Percentiles rank a stretch among this genome's conserved stretches.
These are phyloP conservation scores for Ophiostoma sp. DNA, from an alignment of 2,329 filamentous ascomycete species.

Conservation along the genomic window DNA sequence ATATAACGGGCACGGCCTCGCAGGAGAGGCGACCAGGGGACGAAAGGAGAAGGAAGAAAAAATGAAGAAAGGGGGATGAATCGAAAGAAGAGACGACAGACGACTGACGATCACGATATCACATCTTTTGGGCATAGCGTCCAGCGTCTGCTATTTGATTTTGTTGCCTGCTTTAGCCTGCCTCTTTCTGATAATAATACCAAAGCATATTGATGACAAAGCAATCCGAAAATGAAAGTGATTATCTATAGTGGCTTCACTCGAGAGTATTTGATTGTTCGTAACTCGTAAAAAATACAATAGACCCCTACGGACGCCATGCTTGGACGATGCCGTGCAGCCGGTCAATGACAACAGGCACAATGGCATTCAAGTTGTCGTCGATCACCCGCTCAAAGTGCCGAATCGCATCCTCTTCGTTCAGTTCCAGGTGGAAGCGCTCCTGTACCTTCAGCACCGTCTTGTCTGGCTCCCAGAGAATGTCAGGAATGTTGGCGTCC, in stretches of 20 bases:
- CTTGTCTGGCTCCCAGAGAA: slow-evolving; percentile 86
- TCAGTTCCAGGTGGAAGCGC: slow-evolving; percentile 84
- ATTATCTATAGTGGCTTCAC: neutral
- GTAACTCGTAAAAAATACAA: neutral
- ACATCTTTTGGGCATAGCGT: neutral
- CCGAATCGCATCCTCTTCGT: slow-evolving; percentile 84
- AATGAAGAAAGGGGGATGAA: no score
- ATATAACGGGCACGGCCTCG: slow-evolving; percentile 13
- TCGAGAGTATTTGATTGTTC: neutral
- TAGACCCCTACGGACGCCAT: slow-evolving; percentile 58
- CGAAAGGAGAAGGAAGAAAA: neutral
- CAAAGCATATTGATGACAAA: neutral
- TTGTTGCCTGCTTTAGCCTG: neutral
- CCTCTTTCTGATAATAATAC: neutral
- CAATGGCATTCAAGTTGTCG: slow-evolving; percentile 81
- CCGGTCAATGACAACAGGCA: slow-evolving; percentile 90
- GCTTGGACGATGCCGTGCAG: slow-evolving; percentile 91
- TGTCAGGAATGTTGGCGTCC: slow-evolving; percentile 94
- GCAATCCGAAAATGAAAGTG: neutral
- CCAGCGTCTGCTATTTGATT: neutral
- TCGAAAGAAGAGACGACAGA: neutral
- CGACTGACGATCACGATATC: neutral
- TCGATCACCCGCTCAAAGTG: slow-evolving; percentile 87
- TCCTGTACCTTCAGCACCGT: slow-evolving; percentile 93
- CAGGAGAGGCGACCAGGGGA: neutral